Percentiles rank a stretch among this genome's conserved stretches.
Evolutionary conservation across 2,329 filamentous ascomycete species (phyloP).

Genomic region (Stromatinia cepivora): DNA sequence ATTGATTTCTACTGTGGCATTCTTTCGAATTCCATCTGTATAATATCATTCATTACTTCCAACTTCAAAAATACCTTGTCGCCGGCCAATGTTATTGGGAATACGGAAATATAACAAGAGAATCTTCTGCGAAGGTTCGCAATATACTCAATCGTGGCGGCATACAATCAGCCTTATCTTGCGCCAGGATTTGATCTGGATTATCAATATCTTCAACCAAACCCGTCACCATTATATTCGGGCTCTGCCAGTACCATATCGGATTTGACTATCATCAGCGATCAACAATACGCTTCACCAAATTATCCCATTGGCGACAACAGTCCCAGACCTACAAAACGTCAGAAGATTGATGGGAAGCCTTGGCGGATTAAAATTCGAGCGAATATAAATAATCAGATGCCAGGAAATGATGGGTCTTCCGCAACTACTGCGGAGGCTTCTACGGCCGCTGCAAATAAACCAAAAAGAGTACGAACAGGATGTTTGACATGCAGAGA

Average conservation of each 20-base stretch:
- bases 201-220: conserved; percentile 32
- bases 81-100: conserved; percentile 33
- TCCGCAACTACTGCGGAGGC: conserved; percentile 28
- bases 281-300: conserved; percentile 36
- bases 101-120: conserved; percentile 24
- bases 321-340: conserved; percentile 33
- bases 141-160: conserved; percentile 39
- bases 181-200: conserved; percentile 37
- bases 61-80: neutral
- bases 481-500: conserved; percentile 90
- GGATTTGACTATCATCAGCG: conserved; percentile 35
- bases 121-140: conserved; percentile 36
- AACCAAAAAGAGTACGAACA: conserved; percentile 84
- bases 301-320: conserved; percentile 29
- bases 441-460: conserved; percentile 43
- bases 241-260: conserved; percentile 35
- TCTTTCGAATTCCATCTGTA: neutral
- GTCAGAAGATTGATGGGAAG: conserved; percentile 30
- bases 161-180: conserved; percentile 37
- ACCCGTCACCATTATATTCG: conserved; percentile 36
- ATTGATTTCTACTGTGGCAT: conserved; percentile 4
- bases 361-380: conserved; percentile 24
- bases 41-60: neutral
- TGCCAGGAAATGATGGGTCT: conserved; percentile 34
- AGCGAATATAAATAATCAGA: conserved; percentile 32